Evolutionary conservation across 2,329 filamentous ascomycete species (phyloP).

Genomic region (Acrodontium crateriforme): DNA sequence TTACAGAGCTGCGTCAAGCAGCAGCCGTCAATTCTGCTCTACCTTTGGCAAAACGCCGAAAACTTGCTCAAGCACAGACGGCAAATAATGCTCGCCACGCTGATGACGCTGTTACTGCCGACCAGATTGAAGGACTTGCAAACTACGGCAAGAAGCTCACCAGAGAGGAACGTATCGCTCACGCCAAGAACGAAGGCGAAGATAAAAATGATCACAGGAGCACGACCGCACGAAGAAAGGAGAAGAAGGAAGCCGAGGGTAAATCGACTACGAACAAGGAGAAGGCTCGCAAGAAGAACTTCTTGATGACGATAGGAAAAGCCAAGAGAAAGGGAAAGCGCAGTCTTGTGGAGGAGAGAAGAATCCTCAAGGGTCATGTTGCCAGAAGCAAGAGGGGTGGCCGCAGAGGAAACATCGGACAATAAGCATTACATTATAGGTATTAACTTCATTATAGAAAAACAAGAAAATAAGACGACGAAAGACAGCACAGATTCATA

Average conservation of each 20-base stretch:
- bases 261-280: slow-evolving; percentile 97
- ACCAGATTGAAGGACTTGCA: slow-evolving; percentile 78
- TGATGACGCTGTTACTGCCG: slow-evolving; percentile 78
- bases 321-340: slow-evolving; percentile 92
- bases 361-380: slow-evolving; percentile 67
- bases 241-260: slow-evolving; percentile 75
- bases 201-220: slow-evolving; percentile 62
- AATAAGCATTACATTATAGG: too few relatives aligned
- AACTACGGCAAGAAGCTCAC: slow-evolving; percentile 65
- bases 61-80: slow-evolving; percentile 14
- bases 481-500: too few relatives aligned
- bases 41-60: slow-evolving; percentile 28
- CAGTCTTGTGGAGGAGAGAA: slow-evolving; percentile 73
- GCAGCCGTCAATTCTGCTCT: slow-evolving; percentile 55
- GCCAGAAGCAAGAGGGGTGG: slow-evolving; percentile 75
- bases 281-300: slow-evolving; percentile 95
- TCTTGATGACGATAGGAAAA: slow-evolving; percentile 95
- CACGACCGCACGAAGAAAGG: slow-evolving; percentile 68
- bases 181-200: slow-evolving; percentile 70
- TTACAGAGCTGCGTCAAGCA: slow-evolving; percentile 70
- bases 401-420: slow-evolving; percentile 55
- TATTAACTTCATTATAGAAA: too few relatives aligned
- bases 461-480: too few relatives aligned
- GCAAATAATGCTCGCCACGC: slow-evolving; percentile 41
- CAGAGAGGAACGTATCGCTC: slow-evolving; percentile 76